Base-by-base conservation (phyloP, 2,329 filamentous ascomycete genomes). In the Neonectria neomacrospora region DNA sequence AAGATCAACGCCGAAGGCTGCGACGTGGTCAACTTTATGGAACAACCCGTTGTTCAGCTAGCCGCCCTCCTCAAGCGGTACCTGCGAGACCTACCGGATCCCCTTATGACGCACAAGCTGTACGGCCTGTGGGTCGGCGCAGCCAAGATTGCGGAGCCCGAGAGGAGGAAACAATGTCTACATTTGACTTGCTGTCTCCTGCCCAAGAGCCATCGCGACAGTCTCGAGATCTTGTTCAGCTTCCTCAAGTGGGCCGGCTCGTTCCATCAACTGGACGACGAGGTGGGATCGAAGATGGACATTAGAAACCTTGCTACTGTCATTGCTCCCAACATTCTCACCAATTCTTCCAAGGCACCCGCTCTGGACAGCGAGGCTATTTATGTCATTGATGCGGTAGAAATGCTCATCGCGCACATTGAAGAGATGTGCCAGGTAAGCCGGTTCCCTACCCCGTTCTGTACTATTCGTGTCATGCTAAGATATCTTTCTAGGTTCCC, bases 251-350 rank as follows among this genome's bases (percentile, higher is more conserved):
- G 96, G 95, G 93, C 94, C 5, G 94, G 94, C 5, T 97, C 94
- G 2, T 99, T 99, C 82, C 95, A 96, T 66, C 94, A 97, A 75
- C 90, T 99, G 14, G 96, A 99, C 72, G 96, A 99, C 74, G 96
- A 99, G 76, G 92, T 91, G 22, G 96, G 96, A 26, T 97, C 95
- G 71, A 97, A 98, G 84, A 99, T 99, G 96, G 96, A 99, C 77
- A 92, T 97, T 56, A 94, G 97, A 82, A 99, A 99, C 75, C 86
- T 99, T 67, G 93, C 96, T 3, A 98, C 96, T 3, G 96, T 99
- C 67, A 97, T 99, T 78, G 94, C 95, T 5, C 96, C 96, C 0
- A 99, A 99, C 73, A 93, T 99, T 65, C 85, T 97, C 12, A 94
- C 92, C 71, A 92, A 90, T 68, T 84, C 83, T 69, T 80, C 86